Evolutionary conservation across 352 stramenopile species (phyloP).

Genomic region (Achlya hypogyna): DNA sequence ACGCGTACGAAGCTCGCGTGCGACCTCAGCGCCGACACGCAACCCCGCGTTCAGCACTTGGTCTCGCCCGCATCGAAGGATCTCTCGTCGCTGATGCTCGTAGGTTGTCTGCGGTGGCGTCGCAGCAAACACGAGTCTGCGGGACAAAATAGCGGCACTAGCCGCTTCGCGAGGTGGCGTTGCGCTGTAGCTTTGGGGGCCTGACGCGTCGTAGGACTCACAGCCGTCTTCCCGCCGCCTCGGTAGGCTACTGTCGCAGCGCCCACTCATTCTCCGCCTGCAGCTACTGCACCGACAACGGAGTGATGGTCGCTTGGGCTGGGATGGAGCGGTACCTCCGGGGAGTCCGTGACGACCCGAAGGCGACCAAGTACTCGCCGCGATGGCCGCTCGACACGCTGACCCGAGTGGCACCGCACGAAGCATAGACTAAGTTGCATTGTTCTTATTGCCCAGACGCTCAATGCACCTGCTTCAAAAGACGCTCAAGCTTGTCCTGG

Average conservation of each 20-base stretch:
- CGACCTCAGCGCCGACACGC: conserved; percentile 49
- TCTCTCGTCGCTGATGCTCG: background rate
- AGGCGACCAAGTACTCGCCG: conserved; percentile 48
- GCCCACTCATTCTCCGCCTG: background rate
- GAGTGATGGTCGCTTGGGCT: conserved; percentile 94
- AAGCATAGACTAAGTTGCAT: too few relatives aligned
- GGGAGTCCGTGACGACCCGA: conserved; percentile 47
- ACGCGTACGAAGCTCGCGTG: conserved; percentile 85
- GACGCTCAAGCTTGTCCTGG: conserved; percentile 30
- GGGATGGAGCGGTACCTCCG: conserved; percentile 57
- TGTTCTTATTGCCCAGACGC: background rate
- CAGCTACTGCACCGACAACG: conserved; percentile 97
- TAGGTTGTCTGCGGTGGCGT: conserved; percentile 95
- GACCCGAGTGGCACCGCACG: background rate
- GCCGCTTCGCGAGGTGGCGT: conserved; percentile 32
- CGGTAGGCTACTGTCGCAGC: conserved; percentile 63
- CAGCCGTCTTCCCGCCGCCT: conserved; percentile 9
- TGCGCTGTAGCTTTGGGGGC: background rate
- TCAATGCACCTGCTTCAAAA: conserved; percentile 26
- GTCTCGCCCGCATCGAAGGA: conserved; percentile 28
- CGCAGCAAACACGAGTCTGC: conserved; percentile 93
- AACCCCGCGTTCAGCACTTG: conserved; percentile 45
- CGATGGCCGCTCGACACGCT: conserved; percentile 69
- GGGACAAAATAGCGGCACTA: conserved; percentile 64
- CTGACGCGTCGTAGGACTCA: background rate